A percentile compares a stretch with the other conserved stretches of the same genome.
phyloP scores from a whole-genome alignment of 805 yeast species.

The Ogataea paraovalis region DNA sequence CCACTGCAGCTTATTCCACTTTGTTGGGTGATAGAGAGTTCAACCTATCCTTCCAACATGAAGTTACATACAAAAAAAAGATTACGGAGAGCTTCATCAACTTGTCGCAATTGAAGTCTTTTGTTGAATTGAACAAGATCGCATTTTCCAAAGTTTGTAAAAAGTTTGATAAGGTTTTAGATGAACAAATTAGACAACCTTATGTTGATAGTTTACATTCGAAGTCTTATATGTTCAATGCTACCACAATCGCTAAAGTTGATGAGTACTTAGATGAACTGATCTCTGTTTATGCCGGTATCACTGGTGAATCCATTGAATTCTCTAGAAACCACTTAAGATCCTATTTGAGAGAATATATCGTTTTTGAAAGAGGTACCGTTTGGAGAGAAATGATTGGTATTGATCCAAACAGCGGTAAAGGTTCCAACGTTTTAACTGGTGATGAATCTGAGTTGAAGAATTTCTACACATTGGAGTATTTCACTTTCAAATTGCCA shows the following conservation, averaged over 20 bases:
- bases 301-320: slow-evolving; percentile 20
- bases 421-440: slow-evolving; percentile 33
- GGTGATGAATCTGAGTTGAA: slow-evolving; percentile 32
- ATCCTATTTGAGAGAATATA: slow-evolving; percentile 51
- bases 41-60: slow-evolving; percentile 45
- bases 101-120: slow-evolving; percentile 46
- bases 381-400: slow-evolving; percentile 58
- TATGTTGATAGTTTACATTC: slow-evolving; percentile 30
- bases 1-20: slow-evolving; percentile 40
- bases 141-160: slow-evolving; percentile 52
- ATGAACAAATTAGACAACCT: slow-evolving; percentile 38
- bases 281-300: slow-evolving; percentile 26
- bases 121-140: slow-evolving; percentile 47
- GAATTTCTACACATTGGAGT: slow-evolving; percentile 31
- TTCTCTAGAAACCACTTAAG: slow-evolving; percentile 34
- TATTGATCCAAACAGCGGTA: slow-evolving; percentile 29
- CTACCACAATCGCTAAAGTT: slow-evolving; percentile 21
- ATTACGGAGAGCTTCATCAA: slow-evolving; percentile 42
- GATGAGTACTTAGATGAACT: slow-evolving; percentile 31
- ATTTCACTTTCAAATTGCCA: slow-evolving; percentile 23
- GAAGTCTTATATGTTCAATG: slow-evolving; percentile 37
- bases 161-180: slow-evolving; percentile 49
- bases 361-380: slow-evolving; percentile 53
- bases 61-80: slow-evolving; percentile 43
- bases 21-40: slow-evolving; percentile 47